Percentiles rank a stretch among this genome's conserved stretches.
Conservation (phyloP, 495 filamentous ascomycete species). For the Aspergillus ostianus region DNA sequence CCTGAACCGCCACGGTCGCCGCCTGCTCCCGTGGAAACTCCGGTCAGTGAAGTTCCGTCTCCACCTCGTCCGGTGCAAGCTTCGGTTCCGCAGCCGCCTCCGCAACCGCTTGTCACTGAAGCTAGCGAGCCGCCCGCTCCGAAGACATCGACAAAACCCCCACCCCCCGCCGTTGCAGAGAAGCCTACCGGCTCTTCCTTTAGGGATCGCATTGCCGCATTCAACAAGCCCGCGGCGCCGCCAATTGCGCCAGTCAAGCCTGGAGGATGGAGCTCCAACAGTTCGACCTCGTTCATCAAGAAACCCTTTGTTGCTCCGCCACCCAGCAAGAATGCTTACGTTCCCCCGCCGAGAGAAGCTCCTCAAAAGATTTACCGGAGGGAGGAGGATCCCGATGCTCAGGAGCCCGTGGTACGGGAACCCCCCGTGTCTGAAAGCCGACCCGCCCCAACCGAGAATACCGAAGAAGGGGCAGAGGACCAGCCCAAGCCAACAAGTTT, state of each 20-base stretch:
- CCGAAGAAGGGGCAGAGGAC: conserved; percentile 61
- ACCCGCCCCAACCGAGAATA: conserved; percentile 53
- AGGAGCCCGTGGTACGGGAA: conserved; percentile 53
- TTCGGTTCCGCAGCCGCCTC: conserved; percentile 15
- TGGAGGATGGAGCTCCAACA: conserved; percentile 53
- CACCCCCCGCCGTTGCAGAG: conserved; percentile 66
- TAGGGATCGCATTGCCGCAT: conserved; percentile 91
- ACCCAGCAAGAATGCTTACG: conserved; percentile 88
- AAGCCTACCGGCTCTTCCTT: conserved; percentile 80
- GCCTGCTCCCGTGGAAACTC: conserved; percentile 21
- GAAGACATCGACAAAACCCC: conserved; percentile 42
- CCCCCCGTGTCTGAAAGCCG: conserved; percentile 51
- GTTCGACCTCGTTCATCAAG: conserved; percentile 76
- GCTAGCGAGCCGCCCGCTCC: conserved; percentile 40
- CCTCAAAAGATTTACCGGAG: conserved; percentile 77
- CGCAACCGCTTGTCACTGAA: conserved; percentile 23
- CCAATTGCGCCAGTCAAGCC: conserved; percentile 88
- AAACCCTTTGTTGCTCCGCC: conserved; percentile 98
- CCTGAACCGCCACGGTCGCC: conserved; percentile 41
- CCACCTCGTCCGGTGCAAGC: conserved; percentile 28
- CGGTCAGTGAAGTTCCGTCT: conserved; percentile 20
- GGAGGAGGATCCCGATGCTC: conserved; percentile 85
- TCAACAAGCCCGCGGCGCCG: conserved; percentile 85
- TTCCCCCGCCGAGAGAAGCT: conserved; percentile 67
- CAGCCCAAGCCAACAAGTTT: conserved; percentile 86